Evolutionary conservation across 1,284 basidiomycete genomes (phyloP).

Genomic region (Puccinia triticina): DNA sequence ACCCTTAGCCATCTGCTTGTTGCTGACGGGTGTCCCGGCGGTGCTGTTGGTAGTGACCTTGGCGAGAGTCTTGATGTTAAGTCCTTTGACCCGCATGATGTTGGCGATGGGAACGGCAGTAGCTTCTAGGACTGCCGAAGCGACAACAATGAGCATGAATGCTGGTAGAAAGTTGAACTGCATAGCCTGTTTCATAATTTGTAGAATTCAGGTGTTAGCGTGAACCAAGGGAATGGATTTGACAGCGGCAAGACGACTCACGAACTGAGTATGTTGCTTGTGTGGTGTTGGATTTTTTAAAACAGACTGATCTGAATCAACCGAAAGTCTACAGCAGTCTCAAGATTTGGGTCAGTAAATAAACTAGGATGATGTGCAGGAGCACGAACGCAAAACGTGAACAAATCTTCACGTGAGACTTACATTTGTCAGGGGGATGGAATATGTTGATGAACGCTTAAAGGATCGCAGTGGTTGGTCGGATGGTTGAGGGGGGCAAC

Average conservation of each 20-base stretch:
- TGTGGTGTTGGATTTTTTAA: not conserved
- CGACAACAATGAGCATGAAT: not conserved
- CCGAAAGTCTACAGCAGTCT: not conserved
- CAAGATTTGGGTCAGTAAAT: not conserved
- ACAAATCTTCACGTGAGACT: not conserved
- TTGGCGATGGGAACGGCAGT: not conserved
- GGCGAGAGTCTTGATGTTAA: not conserved
- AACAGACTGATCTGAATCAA: not conserved
- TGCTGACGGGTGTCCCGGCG: not conserved
- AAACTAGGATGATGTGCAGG: not conserved
- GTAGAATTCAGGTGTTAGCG: not conserved
- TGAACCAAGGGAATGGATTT: not conserved
- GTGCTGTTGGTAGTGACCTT: not conserved
- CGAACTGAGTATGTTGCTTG: not conserved
- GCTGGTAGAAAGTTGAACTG: constrained; percentile 6
- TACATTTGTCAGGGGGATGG: not conserved
- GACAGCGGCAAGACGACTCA: not conserved
- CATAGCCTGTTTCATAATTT: not conserved
- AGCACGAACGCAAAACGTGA: not conserved
- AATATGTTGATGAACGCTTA: not conserved
- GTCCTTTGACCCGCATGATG: not conserved
- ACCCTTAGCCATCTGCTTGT: not conserved
- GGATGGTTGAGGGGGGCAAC: not conserved
- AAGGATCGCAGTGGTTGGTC: not conserved
- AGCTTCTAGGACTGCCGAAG: not conserved